Base-by-base conservation (phyloP, 305 asterid genomes). In the Fraxinus velutina region DNA sequence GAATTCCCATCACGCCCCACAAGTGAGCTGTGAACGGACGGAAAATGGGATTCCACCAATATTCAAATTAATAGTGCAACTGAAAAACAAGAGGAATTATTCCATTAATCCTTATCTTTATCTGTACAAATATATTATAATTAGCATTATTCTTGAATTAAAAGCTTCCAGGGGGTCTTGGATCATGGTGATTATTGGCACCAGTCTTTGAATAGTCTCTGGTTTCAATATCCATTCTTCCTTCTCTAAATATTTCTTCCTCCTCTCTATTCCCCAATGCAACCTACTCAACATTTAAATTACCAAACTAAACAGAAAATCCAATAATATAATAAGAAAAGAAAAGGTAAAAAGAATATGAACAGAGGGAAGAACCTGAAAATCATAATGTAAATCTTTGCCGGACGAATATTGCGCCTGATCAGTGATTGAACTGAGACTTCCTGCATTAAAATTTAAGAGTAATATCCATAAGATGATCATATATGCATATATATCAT, bases 101-200 rank as follows among this genome's bases (percentile, higher is more conserved):
- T 60, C 30, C 27, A 5, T 21, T 22, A 62, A 8, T 22, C n/a
- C 33, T 62, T 62, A 62, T 62, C 24, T 62, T 62, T 19, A 21
- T 62, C 22, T 22, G 64, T 52, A 52, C 64, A 52, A 52, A 52
- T 17, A 52, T 13, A n/a, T 52, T 3, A 17, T 29, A 21, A 34
- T 13, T 47, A 47, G 57, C 57, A 47, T 47, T 10, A 42, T 42
- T 42, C n/a, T 9, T 47, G 60, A 50, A 50, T 76, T 82, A 85
- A 76, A n/a, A 73, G 37, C 39, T 70, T 21, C 84, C 86, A 33
- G 92, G 92, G 29, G 93, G 89, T 64, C 34, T 64, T 22, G 92
- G 94, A 13, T 88, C 90, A 57, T 90, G 94, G 81, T 86, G 90
- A 52, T 81, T 85, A 81, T 90, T 90, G 30, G 94, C 90, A 80